phyloP scores from a whole-genome alignment of 2,329 filamentous ascomycete genomes.

The Xylaria sp. region DNA sequence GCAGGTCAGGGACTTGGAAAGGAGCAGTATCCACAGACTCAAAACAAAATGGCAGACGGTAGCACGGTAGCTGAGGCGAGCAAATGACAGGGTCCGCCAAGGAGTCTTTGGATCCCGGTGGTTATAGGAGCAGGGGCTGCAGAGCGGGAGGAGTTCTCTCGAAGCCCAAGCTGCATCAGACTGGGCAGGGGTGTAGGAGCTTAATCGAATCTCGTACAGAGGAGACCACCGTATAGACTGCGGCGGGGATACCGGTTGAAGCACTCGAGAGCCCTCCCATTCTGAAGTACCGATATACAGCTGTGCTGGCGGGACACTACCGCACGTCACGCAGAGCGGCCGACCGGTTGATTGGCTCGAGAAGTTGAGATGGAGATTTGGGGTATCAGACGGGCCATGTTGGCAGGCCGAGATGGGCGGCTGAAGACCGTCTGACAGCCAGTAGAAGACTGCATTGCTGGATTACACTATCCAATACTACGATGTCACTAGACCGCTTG shows the following conservation, averaged over 20 bases:
- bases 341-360: slow-evolving; percentile 17
- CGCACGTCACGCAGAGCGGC: slow-evolving; percentile 2
- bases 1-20: slow-evolving; percentile 44
- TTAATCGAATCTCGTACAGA: slow-evolving; percentile 31
- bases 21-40: slow-evolving; percentile 54
- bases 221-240: background rate
- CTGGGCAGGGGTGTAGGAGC: slow-evolving; percentile 40
- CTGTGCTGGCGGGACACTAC: slow-evolving; percentile 1
- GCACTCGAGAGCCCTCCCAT: background rate
- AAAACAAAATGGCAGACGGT: slow-evolving; percentile 53
- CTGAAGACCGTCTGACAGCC: slow-evolving; percentile 12
- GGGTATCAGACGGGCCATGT: slow-evolving; percentile 16
- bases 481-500: slow-evolving; percentile 11
- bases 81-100: slow-evolving; percentile 48
- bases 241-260: background rate
- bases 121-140: slow-evolving; percentile 33
- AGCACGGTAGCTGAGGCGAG: slow-evolving; percentile 48
- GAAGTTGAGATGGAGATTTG: slow-evolving; percentile 10
- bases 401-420: slow-evolving; percentile 10
- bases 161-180: slow-evolving; percentile 40
- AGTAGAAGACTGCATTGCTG: background rate
- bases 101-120: slow-evolving; percentile 35
- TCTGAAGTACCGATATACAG: background rate
- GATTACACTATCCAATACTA: slow-evolving; percentile 17
- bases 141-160: slow-evolving; percentile 39